Evolutionary conservation across 352 stramenopile genomes (phyloP).

Genomic region (Phytophthora sansomeana): DNA sequence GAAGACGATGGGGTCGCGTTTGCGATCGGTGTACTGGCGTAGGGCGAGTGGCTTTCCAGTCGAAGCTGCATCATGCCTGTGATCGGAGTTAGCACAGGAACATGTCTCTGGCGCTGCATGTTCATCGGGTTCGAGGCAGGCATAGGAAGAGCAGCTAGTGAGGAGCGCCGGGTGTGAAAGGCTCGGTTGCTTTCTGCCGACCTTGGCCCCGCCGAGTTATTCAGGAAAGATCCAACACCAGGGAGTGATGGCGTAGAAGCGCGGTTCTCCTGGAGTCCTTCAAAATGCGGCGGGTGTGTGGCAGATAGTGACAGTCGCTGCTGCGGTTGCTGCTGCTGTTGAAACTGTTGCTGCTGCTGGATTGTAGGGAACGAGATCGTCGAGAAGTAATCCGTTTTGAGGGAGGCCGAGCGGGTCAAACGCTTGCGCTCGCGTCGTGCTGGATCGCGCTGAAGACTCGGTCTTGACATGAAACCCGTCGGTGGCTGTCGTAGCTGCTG

Average conservation of each 20-base stretch:
- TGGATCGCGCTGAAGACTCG: conserved; percentile 39
- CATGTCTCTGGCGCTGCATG: conserved; percentile 29
- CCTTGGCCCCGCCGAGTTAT: conserved; percentile 22
- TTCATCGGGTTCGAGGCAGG: conserved; percentile 40
- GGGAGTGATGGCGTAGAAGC: conserved; percentile 44
- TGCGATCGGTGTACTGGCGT: conserved; percentile 25
- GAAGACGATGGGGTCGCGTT: conserved; percentile 40
- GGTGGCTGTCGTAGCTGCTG: conserved; percentile 30
- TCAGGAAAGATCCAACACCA: conserved; percentile 47
- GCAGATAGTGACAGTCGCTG: conserved; percentile 42
- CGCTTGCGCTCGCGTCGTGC: conserved; percentile 72
- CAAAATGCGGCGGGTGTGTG: conserved; percentile 45
- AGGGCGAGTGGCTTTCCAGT: conserved; percentile 54
- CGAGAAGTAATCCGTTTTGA: conserved; percentile 81
- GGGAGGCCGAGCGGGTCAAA: conserved; percentile 71
- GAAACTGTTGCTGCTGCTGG: conserved; percentile 41
- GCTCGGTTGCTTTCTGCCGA: conserved; percentile 30
- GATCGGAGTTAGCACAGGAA: conserved; percentile 67
- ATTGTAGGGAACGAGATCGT: conserved; percentile 49
- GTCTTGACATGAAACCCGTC: conserved; percentile 32
- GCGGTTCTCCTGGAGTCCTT: conserved; percentile 38
- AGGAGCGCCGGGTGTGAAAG: conserved; percentile 56
- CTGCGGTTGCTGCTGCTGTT: conserved; percentile 36
- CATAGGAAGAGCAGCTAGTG: conserved; percentile 60
- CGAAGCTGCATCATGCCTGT: conserved; percentile 80